A percentile compares a stretch with the other conserved stretches of the same genome.
Evolutionary conservation across 2,329 filamentous ascomycete genomes (phyloP).

Genomic region (Eutypa lata): DNA sequence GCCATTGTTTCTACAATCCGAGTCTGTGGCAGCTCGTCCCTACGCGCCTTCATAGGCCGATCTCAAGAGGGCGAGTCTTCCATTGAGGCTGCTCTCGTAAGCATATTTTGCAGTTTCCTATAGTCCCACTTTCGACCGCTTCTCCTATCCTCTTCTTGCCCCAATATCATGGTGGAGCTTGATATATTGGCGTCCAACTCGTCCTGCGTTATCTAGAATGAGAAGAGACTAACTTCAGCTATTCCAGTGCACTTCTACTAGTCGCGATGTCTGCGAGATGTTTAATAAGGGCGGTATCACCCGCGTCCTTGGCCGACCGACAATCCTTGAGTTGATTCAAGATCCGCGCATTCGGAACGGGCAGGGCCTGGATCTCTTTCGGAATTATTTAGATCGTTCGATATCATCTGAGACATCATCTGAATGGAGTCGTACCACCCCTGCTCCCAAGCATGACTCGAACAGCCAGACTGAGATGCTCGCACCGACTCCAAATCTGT

Average conservation of each 20-base stretch:
- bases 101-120: too few species aligned
- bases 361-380: background rate
- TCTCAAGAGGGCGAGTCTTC: conserved; percentile 30
- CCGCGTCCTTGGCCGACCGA: conserved; percentile 30
- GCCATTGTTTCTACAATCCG: conserved; percentile 29
- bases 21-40: conserved; percentile 15
- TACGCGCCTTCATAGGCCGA: conserved; percentile 37
- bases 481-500: background rate
- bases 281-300: conserved; percentile 29
- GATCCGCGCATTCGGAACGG: background rate
- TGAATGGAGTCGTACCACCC: background rate
- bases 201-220: too few species aligned
- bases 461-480: background rate
- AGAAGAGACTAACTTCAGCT: too few species aligned
- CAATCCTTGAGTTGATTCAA: conserved; percentile 27
- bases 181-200: too few species aligned
- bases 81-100: conserved; percentile 33
- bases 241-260: conserved; percentile 32
- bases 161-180: too few species aligned
- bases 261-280: conserved; percentile 35
- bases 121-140: too few species aligned
- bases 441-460: background rate
- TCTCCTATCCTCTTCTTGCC: too few species aligned
- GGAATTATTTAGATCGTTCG: background rate
- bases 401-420: background rate